phyloP scores from a whole-genome alignment of 1,284 basidiomycete species.

The Vanrija humicola region DNA sequence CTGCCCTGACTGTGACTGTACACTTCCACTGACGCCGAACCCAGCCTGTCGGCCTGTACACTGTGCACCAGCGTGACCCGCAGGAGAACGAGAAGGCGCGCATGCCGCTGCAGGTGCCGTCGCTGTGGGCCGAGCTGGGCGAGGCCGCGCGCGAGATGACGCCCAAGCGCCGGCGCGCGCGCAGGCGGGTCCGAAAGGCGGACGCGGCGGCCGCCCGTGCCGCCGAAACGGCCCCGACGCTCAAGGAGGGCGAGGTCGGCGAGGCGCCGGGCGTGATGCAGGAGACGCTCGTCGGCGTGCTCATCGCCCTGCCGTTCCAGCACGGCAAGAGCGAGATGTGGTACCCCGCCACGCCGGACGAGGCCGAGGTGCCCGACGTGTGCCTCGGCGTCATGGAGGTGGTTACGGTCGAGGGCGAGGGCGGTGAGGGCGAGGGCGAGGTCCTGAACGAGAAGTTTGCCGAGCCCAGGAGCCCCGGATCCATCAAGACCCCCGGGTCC shows the following conservation, averaged over 20 bases:
- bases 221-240: background rate
- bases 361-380: slow-evolving; percentile 34
- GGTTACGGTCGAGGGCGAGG: background rate
- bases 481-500: too few species aligned
- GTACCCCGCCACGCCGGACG: slow-evolving; percentile 21
- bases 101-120: background rate
- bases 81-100: background rate
- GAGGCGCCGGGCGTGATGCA: slow-evolving; percentile 19
- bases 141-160: slow-evolving; percentile 3
- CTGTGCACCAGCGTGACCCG: slow-evolving; percentile 2
- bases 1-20: background rate
- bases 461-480: too few species aligned
- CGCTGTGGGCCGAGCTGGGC: slow-evolving; percentile 1
- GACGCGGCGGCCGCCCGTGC: background rate
- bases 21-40: background rate
- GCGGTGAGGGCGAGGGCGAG: too few species aligned
- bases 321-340: slow-evolving; percentile 17
- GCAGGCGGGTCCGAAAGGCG: background rate
- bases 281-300: slow-evolving; percentile 36
- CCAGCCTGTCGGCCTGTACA: slow-evolving; percentile 26
- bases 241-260: background rate
- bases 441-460: too few species aligned
- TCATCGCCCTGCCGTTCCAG: slow-evolving; percentile 38
- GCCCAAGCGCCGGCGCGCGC: background rate
- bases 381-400: slow-evolving; percentile 34